A percentile compares a stretch with the other conserved stretches of the same genome.
These are phyloP conservation scores for Pestalotiopsis sp. DNA, from an alignment of 2,329 filamentous ascomycete genomes.

Conservation along the genomic window DNA sequence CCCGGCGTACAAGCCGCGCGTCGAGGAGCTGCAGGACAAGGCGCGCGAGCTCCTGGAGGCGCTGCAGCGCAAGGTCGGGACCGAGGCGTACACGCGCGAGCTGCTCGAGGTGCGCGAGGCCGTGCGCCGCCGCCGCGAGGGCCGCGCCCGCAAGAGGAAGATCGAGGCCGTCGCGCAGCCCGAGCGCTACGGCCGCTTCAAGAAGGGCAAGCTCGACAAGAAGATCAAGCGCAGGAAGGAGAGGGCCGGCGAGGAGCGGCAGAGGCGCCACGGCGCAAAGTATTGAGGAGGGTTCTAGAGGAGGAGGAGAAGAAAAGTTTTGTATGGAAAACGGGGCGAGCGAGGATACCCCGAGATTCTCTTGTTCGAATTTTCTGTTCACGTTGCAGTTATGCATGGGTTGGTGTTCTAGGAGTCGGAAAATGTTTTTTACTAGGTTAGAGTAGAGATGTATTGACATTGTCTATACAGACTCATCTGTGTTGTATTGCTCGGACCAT, in stretches of 20 bases:
- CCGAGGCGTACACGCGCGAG: conserved; percentile 74
- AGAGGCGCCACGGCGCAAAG: conserved; percentile 61
- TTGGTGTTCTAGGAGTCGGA: neutral
- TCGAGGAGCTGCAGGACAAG: conserved; percentile 71
- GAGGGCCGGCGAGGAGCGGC: conserved; percentile 72
- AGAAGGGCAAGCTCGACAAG: conserved; percentile 81
- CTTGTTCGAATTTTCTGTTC: neutral
- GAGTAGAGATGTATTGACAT: neutral
- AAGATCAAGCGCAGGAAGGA: conserved; percentile 84
- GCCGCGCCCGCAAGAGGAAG: conserved; percentile 80
- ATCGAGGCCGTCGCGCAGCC: conserved; percentile 85
- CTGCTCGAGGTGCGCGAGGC: conserved; percentile 73
- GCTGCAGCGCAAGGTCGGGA: conserved; percentile 85
- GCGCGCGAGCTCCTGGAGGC: conserved; percentile 78
- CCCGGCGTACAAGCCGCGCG: conserved; percentile 66
- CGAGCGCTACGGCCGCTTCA: conserved; percentile 75
- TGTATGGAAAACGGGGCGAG: neutral
- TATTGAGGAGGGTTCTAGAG: conserved; percentile 50
- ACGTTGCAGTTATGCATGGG: neutral
- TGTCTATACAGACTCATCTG: neutral
- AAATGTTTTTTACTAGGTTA: neutral
- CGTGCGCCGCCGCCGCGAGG: conserved; percentile 72
- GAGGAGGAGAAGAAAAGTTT: neutral
- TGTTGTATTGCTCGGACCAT: neutral
- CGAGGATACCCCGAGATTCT: neutral